phyloP scores from a whole-genome alignment of 768 basidiomycete genomes.

The Lenzites betulinus region DNA sequence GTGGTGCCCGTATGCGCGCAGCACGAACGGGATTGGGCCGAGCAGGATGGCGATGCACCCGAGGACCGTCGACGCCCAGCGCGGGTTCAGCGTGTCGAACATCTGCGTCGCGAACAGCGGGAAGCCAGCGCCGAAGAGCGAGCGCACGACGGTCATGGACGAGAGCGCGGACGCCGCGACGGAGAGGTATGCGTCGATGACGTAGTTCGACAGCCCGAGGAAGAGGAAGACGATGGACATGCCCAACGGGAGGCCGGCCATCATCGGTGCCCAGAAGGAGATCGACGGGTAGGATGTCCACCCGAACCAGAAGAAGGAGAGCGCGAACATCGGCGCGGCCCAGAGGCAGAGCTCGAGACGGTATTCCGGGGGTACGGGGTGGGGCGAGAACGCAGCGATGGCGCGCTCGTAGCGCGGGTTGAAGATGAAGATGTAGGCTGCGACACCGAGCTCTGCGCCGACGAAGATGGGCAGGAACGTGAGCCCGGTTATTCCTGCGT shows the following conservation, averaged over 20 bases:
- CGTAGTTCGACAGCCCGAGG: conserved; percentile 60
- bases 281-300: conserved; percentile 62
- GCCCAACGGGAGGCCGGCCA: conserved; percentile 50
- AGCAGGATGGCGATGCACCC: conserved; percentile 56
- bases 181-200: conserved; percentile 62
- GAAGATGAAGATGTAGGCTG: conserved; percentile 45
- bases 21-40: conserved; percentile 44
- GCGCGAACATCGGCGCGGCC: conserved; percentile 52
- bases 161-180: conserved; percentile 63
- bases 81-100: conserved; percentile 51
- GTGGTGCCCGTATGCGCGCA: conserved; percentile 28
- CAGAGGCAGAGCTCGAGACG: conserved; percentile 53
- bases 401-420: conserved; percentile 54
- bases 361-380: conserved; percentile 64
- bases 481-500: conserved; percentile 54
- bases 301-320: conserved; percentile 71
- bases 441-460: conserved; percentile 38
- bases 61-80: conserved; percentile 62
- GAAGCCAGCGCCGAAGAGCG: conserved; percentile 34
- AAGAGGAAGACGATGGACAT: conserved; percentile 58
- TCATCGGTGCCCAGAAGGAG: conserved; percentile 56
- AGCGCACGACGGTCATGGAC: conserved; percentile 53
- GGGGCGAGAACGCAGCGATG: conserved; percentile 46
- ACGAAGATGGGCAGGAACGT: conserved; percentile 63
- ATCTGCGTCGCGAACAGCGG: conserved; percentile 42